Percentiles rank a stretch among this genome's conserved stretches.
These are phyloP conservation scores for Mikania micrantha DNA, from an alignment of 129 eudicot species.

Conservation along the genomic window DNA sequence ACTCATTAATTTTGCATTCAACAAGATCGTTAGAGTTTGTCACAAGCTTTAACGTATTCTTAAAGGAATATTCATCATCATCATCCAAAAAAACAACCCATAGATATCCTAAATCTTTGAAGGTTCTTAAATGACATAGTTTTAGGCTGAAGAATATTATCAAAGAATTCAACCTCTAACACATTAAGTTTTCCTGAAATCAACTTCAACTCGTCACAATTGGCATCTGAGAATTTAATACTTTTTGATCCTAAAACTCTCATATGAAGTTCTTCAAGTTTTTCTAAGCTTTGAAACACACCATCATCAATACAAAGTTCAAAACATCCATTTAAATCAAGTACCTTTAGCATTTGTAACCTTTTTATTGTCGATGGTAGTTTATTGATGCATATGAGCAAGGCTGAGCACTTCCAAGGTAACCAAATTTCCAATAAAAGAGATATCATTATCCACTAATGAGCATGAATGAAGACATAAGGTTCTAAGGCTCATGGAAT, in stretches of 20 bases:
- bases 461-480: not conserved
- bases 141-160: not conserved
- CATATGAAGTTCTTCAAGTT: not conserved
- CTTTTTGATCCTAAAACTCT: not conserved
- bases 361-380: not conserved
- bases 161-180: not conserved
- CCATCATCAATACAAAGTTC: not conserved
- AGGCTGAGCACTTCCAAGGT: not conserved
- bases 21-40: not conserved
- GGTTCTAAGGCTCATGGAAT: not conserved
- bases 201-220: not conserved
- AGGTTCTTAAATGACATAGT: not conserved
- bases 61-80: not conserved
- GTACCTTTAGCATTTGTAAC: not conserved
- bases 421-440: not conserved
- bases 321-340: not conserved
- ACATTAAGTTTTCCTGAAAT: not conserved
- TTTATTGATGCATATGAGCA: not conserved
- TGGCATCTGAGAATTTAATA: not conserved
- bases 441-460: not conserved
- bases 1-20: not conserved
- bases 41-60: not conserved
- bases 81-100: not conserved
- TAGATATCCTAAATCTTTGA: not conserved
- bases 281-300: too few species aligned